Percentiles rank a stretch among this genome's conserved stretches.
These are phyloP conservation scores for Fusarium sp. DNA, from an alignment of 2,329 filamentous ascomycete species.

Conservation along the genomic window DNA sequence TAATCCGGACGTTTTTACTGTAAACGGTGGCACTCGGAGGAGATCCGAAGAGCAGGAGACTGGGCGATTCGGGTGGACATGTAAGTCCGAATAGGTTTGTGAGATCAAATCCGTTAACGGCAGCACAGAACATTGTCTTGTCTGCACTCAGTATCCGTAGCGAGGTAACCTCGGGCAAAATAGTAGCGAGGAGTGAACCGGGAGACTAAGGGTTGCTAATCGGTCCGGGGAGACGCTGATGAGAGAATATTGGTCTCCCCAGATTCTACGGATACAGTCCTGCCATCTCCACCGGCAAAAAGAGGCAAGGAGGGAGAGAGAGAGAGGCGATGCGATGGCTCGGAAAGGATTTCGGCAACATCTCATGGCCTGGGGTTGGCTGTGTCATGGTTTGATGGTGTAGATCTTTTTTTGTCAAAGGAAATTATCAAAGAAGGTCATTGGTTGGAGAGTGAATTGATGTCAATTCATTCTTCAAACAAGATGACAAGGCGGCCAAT, in stretches of 20 bases:
- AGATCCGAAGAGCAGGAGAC: conserved; percentile 18
- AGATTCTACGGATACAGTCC: conserved; percentile 20
- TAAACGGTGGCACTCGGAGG: conserved; percentile 13
- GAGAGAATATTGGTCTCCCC: conserved; percentile 24
- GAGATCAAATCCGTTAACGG: conserved; percentile 18
- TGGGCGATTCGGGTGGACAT: conserved; percentile 18
- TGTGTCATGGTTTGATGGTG: conserved; percentile 24
- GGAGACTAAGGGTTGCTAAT: conserved; percentile 28
- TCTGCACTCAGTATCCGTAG: background rate
- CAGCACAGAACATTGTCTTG: conserved; percentile 1
- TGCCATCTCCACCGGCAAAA: conserved; percentile 1
- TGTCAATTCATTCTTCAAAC: conserved; percentile 49
- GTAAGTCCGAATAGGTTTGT: conserved; percentile 26
- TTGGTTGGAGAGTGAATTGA: conserved; percentile 38
- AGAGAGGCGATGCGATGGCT: background rate
- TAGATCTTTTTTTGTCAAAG: conserved; percentile 29
- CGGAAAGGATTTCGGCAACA: conserved; percentile 30
- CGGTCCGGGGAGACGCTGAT: conserved; percentile 28
- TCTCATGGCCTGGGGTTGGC: conserved; percentile 22
- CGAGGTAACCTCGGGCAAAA: conserved; percentile 15
- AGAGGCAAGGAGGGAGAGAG: background rate
- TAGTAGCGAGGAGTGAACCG: conserved; percentile 25
- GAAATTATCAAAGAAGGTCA: conserved; percentile 14
- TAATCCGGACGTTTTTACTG: conserved; percentile 6
- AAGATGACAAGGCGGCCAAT: conserved; percentile 45